These are phyloP conservation scores for Cercospora beticola DNA, from an alignment of 2,329 filamentous ascomycete genomes.

Conservation along the genomic window DNA sequence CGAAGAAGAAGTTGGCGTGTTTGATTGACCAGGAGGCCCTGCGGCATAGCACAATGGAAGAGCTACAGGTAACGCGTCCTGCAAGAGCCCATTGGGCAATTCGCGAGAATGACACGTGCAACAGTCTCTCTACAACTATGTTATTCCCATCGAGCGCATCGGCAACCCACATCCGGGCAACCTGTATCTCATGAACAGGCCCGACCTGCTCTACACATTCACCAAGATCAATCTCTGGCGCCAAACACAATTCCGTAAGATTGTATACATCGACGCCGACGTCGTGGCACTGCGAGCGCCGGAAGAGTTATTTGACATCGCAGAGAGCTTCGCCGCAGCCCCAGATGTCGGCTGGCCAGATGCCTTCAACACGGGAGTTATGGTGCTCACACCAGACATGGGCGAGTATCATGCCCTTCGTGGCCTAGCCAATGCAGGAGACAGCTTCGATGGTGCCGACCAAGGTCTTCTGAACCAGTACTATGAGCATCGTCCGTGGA, in stretches of 20 bases:
- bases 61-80: conserved; percentile 64
- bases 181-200: conserved; percentile 85
- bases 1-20: conserved; percentile 79
- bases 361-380: conserved; percentile 95
- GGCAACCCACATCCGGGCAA: conserved; percentile 76
- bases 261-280: conserved; percentile 94
- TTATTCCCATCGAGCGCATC: conserved; percentile 80
- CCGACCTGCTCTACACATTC: conserved; percentile 87
- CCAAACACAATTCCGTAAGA: conserved; percentile 82
- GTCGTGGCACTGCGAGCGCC: conserved; percentile 86
- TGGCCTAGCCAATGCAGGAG: conserved; percentile 78
- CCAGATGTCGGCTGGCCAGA: conserved; percentile 98
- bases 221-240: conserved; percentile 97
- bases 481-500: conserved; percentile 73
- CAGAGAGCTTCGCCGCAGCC: conserved; percentile 66
- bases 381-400: conserved; percentile 84
- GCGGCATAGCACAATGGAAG: conserved; percentile 69
- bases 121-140: conserved; percentile 80
- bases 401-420: conserved; percentile 83
- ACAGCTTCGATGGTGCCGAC: conserved; percentile 95
- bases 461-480: conserved; percentile 95
- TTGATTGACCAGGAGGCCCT: conserved; percentile 80
- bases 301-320: conserved; percentile 81
- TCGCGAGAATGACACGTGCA: conserved; percentile 8
- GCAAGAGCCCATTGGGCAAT: background rate